A percentile compares a stretch with the other conserved stretches of the same genome.
phyloP scores from a whole-genome alignment of 495 filamentous ascomycete genomes.

The Penicillium malachiteum region DNA sequence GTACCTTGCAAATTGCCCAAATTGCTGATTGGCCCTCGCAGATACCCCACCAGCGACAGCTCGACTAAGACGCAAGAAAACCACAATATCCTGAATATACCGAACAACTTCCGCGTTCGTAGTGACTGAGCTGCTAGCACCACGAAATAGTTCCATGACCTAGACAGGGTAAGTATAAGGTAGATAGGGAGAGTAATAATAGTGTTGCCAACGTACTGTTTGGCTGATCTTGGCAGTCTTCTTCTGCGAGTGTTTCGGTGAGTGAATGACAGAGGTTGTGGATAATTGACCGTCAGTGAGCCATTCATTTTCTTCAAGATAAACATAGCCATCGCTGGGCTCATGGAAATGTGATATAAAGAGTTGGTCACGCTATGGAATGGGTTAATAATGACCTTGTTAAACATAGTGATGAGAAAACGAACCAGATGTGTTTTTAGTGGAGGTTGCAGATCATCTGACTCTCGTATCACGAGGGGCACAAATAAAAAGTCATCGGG shows the following conservation, averaged over 20 bases:
- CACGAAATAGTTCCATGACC: constrained; percentile 43
- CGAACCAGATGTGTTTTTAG: constrained; percentile 51
- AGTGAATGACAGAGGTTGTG: constrained; percentile 46
- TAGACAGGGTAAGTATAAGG: constrained; percentile 13
- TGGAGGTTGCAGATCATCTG: constrained; percentile 26
- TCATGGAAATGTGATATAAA: constrained; percentile 88
- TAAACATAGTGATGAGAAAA: background rate
- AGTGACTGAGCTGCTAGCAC: constrained; percentile 37
- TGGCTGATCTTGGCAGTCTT: constrained; percentile 19
- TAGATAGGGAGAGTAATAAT: background rate
- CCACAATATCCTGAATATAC: constrained; percentile 81
- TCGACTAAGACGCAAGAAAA: constrained; percentile 83
- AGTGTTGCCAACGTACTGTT: constrained; percentile 18
- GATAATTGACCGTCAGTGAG: constrained; percentile 46
- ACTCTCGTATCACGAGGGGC: constrained; percentile 56
- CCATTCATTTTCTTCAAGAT: constrained; percentile 62
- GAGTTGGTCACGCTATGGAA: constrained; percentile 70
- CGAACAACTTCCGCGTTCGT: constrained; percentile 65
- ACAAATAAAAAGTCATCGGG: constrained; percentile 82
- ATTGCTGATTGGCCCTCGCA: constrained; percentile 73
- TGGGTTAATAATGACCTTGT: background rate
- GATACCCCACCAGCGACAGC: constrained; percentile 77
- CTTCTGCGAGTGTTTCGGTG: constrained; percentile 15
- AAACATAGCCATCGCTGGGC: constrained; percentile 65
- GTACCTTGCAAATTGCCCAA: constrained; percentile 63